Percentiles rank a stretch among this genome's conserved stretches.
Evolutionary conservation across 2,329 filamentous ascomycete genomes (phyloP).

Genomic region (Elsinoe batatas): DNA sequence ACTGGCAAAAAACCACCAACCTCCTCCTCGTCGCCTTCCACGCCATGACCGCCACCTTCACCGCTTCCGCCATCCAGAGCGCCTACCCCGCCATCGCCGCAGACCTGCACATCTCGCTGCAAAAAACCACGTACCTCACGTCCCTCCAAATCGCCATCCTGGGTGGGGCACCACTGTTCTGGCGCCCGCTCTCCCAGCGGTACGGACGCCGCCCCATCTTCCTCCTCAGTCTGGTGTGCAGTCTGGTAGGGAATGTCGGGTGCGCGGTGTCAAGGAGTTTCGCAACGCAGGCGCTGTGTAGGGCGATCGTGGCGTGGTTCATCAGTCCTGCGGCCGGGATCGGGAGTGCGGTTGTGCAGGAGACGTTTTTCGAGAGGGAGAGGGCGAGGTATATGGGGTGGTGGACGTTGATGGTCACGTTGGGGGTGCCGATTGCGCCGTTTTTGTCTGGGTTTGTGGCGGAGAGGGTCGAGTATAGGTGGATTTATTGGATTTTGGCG

Average conservation of each 20-base stretch:
- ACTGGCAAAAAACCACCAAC: slow-evolving; percentile 46
- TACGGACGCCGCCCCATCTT: slow-evolving; percentile 47
- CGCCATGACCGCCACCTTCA: slow-evolving; percentile 46
- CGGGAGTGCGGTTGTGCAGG: slow-evolving; percentile 46
- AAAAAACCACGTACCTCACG: slow-evolving; percentile 42
- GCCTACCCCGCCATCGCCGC: slow-evolving; percentile 44
- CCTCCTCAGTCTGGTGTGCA: slow-evolving; percentile 39
- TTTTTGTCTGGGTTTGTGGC: slow-evolving; percentile 37
- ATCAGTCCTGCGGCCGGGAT: slow-evolving; percentile 45
- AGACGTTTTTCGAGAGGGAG: slow-evolving; percentile 47
- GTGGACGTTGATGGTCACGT: slow-evolving; percentile 43
- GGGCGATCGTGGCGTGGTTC: slow-evolving; percentile 45
- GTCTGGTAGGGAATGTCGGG: slow-evolving; percentile 41
- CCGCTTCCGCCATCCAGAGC: slow-evolving; percentile 42
- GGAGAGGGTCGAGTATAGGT: slow-evolving; percentile 42
- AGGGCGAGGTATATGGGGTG: slow-evolving; percentile 46
- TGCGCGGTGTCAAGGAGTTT: slow-evolving; percentile 42
- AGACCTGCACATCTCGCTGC: slow-evolving; percentile 41
- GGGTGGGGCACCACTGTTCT: slow-evolving; percentile 45
- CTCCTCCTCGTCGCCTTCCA: slow-evolving; percentile 41
- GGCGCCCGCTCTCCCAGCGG: slow-evolving; percentile 45
- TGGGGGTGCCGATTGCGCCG: slow-evolving; percentile 35
- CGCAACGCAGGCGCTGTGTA: slow-evolving; percentile 39
- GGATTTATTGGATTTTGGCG: slow-evolving; percentile 49
- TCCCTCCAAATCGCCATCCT: slow-evolving; percentile 46